Percentiles rank a stretch among this genome's conserved stretches.
Conservation (phyloP, 148 eudicot genomes). For the Amaranthus cruentus region DNA sequence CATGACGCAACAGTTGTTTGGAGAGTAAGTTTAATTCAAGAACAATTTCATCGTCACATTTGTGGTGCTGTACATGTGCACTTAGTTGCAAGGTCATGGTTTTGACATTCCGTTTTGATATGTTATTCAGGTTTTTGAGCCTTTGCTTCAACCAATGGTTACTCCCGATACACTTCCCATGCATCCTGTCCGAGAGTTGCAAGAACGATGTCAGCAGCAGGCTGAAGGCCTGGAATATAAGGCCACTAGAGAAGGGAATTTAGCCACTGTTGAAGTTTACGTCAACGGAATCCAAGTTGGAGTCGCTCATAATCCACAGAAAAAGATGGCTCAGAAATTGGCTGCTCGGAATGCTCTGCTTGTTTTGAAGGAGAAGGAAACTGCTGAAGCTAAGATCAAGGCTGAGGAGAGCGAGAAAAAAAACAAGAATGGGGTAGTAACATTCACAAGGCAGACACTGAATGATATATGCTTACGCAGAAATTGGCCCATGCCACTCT, state of each 20-base stretch:
- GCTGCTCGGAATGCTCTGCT: constrained; percentile 93
- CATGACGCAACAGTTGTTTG: constrained; percentile 69
- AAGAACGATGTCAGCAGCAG: constrained; percentile 97
- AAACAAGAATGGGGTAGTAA: constrained; percentile 54
- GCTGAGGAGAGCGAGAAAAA: constrained; percentile 55
- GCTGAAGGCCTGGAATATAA: constrained; percentile 97
- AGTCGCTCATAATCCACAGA: constrained; percentile 83
- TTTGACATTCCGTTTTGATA: not conserved
- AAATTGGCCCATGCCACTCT: constrained; percentile 99
- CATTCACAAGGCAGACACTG: constrained; percentile 90
- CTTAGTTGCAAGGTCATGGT: not conserved
- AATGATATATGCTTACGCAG: constrained; percentile 92
- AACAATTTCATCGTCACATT: not conserved
- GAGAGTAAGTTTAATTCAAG: constrained; percentile 46
- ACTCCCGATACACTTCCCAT: constrained; percentile 98
- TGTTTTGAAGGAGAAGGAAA: constrained; percentile 74
- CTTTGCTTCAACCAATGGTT: constrained; percentile 92
- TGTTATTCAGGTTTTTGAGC: constrained; percentile 71
- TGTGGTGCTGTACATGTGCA: not conserved
- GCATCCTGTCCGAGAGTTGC: constrained; percentile 98
- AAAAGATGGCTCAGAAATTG: constrained; percentile 97
- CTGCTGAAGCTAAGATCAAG: constrained; percentile 50
- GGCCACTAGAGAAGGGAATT: constrained; percentile 74
- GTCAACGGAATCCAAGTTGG: constrained; percentile 91
- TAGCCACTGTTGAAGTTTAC: constrained; percentile 91